Evolutionary conservation across 192 early-diverging fungal genomes (phyloP).

Genomic region (Coemansia reversa): DNA sequence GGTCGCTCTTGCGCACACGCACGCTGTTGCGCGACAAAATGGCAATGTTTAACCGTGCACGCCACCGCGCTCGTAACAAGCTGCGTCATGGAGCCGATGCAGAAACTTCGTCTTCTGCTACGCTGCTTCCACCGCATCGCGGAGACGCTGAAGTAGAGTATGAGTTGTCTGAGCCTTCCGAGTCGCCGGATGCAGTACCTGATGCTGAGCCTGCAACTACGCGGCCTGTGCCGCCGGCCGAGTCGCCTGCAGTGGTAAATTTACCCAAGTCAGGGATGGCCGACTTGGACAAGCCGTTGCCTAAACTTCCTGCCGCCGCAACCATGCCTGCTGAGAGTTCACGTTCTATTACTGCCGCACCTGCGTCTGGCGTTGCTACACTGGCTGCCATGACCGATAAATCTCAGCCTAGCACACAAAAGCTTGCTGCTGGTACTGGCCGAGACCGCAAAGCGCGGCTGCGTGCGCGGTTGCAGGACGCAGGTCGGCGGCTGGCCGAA

Average conservation of each 20-base stretch:
- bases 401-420: not conserved
- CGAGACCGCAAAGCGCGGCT: conserved; percentile 38
- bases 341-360: not conserved
- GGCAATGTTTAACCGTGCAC: conserved; percentile 35
- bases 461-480: conserved; percentile 36
- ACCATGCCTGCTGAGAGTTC: not conserved
- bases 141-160: not conserved
- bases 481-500: conserved; percentile 35
- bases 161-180: not conserved
- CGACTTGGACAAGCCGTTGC: conserved; percentile 31
- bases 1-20: conserved; percentile 26
- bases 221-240: not conserved
- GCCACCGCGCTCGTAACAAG: conserved; percentile 34
- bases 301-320: conserved; percentile 6
- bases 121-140: not conserved
- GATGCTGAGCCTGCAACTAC: not conserved
- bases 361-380: not conserved
- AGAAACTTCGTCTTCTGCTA: not conserved
- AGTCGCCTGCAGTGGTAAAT: not conserved
- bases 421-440: conserved; percentile 5
- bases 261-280: too few relatives aligned
- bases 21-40: conserved; percentile 46
- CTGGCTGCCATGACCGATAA: not conserved
- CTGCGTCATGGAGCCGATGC: conserved; percentile 8
- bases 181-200: not conserved